Percentiles rank a stretch among this genome's conserved stretches.
phyloP scores from a whole-genome alignment of 2,329 filamentous ascomycete genomes.

The Cladophialophora psammophila region DNA sequence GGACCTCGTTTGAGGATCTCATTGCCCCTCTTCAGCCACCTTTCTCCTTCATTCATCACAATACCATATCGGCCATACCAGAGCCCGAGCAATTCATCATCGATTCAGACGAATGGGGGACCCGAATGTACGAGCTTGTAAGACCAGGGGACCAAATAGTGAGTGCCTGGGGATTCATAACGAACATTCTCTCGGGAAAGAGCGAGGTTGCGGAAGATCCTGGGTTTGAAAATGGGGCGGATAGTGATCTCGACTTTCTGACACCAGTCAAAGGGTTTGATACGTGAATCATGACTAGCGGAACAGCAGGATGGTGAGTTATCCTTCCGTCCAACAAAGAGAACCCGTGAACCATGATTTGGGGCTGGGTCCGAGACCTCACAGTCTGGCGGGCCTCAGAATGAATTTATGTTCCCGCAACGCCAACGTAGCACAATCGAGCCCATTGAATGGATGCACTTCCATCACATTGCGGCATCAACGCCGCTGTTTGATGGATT shows the following conservation, averaged over 20 bases:
- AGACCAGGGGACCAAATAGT: constrained; percentile 22
- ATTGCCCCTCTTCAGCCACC: constrained; percentile 16
- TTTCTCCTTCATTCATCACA: constrained; percentile 21
- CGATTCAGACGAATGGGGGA: constrained; percentile 30
- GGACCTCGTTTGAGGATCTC: constrained; percentile 14
- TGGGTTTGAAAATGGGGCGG: background rate
- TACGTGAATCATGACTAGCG: background rate
- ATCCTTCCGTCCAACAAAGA: background rate
- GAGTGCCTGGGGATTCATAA: constrained; percentile 31
- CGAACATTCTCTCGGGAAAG: constrained; percentile 33
- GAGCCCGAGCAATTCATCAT: constrained; percentile 25
- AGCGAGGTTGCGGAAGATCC: constrained; percentile 5
- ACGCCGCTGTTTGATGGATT: background rate
- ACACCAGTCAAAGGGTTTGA: constrained; percentile 23
- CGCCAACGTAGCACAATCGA: background rate
- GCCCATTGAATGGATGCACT: background rate
- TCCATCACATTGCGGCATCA: background rate
- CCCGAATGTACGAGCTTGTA: constrained; percentile 26
- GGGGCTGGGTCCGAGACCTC: background rate
- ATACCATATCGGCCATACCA: constrained; percentile 25
- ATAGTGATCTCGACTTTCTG: constrained; percentile 25
- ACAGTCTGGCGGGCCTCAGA: background rate
- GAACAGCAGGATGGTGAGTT: background rate
- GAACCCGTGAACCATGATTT: background rate
- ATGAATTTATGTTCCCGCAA: background rate